These are phyloP conservation scores for Mycena rebaudengoi DNA, from an alignment of 768 basidiomycete genomes.

Conservation along the genomic window DNA sequence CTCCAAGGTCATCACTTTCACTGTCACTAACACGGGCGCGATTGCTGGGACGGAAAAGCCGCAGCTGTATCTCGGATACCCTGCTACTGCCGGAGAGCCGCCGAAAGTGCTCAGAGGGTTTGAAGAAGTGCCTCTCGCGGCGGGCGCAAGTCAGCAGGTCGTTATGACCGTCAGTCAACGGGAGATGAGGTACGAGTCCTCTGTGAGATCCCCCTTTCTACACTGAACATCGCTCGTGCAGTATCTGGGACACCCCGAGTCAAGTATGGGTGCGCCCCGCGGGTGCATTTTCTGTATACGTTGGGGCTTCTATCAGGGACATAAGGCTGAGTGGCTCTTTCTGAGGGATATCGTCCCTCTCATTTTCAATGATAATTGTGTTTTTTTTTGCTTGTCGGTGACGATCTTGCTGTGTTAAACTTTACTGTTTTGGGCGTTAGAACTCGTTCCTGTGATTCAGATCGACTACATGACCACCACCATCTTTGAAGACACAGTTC, in stretches of 20 bases:
- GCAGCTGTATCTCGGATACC: conserved; percentile 63
- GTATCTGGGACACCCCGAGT: conserved; percentile 61
- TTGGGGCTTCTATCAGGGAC: conserved; percentile 62
- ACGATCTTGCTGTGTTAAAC: too few relatives aligned
- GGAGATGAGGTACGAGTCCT: conserved; percentile 51
- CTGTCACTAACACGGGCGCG: conserved; percentile 55
- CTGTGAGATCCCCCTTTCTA: background rate
- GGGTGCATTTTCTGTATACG: conserved; percentile 60
- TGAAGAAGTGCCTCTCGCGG: conserved; percentile 52
- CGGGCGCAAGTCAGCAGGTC: conserved; percentile 46
- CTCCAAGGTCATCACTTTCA: conserved; percentile 46
- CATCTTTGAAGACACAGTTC: too few relatives aligned
- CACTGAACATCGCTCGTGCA: conserved; percentile 19
- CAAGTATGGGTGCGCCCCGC: conserved; percentile 60
- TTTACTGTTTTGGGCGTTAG: too few relatives aligned
- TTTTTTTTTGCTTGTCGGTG: too few relatives aligned
- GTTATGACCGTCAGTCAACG: conserved; percentile 46
- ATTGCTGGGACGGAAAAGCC: conserved; percentile 62
- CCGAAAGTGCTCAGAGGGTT: conserved; percentile 60
- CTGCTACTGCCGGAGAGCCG: conserved; percentile 55
- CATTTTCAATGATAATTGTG: too few relatives aligned
- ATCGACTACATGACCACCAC: too few relatives aligned
- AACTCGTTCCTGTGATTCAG: too few relatives aligned
- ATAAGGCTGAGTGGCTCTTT: conserved; percentile 50
- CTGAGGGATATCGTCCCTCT: conserved; percentile 6